Conservation (phyloP, 495 filamentous ascomycete genomes). For the Podospora bellae-mahoneyi region DNA sequence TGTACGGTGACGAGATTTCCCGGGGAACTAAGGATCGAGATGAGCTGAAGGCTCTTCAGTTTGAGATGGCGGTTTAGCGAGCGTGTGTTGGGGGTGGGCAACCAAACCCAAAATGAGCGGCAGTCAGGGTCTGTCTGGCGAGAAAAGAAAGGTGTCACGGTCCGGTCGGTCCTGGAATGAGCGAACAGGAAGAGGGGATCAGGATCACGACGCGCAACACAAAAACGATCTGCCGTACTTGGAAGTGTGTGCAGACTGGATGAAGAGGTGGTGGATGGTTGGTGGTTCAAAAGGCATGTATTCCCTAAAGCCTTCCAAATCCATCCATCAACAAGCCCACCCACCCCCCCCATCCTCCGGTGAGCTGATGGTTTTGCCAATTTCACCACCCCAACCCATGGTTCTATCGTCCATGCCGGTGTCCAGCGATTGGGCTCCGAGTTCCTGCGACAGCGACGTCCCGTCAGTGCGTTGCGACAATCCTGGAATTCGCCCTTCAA, state of each 20-base stretch:
- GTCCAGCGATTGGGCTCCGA: constrained; percentile 11
- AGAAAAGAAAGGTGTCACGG: neutral
- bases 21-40: neutral
- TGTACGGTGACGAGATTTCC: neutral
- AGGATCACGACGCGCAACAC: constrained; percentile 1
- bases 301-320: constrained; percentile 12
- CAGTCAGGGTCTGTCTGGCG: neutral
- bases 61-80: neutral
- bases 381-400: constrained; percentile 12
- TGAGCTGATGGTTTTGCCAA: constrained; percentile 5
- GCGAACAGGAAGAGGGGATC: constrained; percentile 4
- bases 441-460: constrained; percentile 1
- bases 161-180: constrained; percentile 6
- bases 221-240: constrained; percentile 2
- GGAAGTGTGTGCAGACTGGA: neutral
- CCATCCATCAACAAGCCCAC: constrained; percentile 4
- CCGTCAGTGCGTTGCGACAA: constrained; percentile 16
- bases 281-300: constrained; percentile 1
- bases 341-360: neutral
- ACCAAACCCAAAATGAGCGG: constrained; percentile 1
- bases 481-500: constrained; percentile 22
- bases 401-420: constrained; percentile 9
- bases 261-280: neutral
- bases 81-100: neutral
- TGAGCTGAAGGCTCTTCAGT: neutral